Percentiles rank a stretch among this genome's conserved stretches.
Conservation (phyloP, 495 filamentous ascomycete species). For the Corynascus novoguineensis region DNA sequence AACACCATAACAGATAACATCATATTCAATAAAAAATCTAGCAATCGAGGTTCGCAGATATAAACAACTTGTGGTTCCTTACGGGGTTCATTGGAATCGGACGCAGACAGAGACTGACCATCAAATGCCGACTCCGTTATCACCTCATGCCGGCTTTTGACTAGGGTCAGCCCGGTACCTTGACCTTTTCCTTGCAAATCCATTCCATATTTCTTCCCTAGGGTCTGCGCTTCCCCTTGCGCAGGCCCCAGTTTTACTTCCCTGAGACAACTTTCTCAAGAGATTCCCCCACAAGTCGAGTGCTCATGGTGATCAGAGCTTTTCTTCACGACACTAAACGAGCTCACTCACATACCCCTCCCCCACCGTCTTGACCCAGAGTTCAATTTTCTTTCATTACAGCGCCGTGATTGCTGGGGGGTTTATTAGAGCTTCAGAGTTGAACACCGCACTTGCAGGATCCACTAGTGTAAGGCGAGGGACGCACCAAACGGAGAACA, state of each 20-base stretch:
- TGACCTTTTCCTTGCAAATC: constrained; percentile 9
- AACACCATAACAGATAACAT: no score
- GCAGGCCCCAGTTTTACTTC: neutral
- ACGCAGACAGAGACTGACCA: no score
- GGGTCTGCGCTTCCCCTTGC: constrained; percentile 3
- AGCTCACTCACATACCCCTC: neutral
- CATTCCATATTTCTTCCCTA: neutral
- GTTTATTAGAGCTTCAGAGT: no score
- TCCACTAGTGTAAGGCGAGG: no score
- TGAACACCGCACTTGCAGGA: neutral
- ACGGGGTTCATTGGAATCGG: no score
- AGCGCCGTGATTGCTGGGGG: neutral
- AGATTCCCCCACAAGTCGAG: neutral
- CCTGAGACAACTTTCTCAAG: constrained; percentile 7
- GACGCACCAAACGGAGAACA: neutral
- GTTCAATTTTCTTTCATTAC: constrained; percentile 6
- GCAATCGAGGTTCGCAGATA: no score
- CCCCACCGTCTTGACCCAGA: neutral
- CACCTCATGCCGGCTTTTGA: neutral
- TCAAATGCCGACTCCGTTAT: neutral
- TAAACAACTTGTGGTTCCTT: no score
- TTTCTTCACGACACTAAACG: no score
- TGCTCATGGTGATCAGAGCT: neutral
- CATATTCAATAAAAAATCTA: neutral
- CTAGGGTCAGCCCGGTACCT: constrained; percentile 13